phyloP scores from a whole-genome alignment of 345 rosid genomes.

The Eucalyptus rudis region DNA sequence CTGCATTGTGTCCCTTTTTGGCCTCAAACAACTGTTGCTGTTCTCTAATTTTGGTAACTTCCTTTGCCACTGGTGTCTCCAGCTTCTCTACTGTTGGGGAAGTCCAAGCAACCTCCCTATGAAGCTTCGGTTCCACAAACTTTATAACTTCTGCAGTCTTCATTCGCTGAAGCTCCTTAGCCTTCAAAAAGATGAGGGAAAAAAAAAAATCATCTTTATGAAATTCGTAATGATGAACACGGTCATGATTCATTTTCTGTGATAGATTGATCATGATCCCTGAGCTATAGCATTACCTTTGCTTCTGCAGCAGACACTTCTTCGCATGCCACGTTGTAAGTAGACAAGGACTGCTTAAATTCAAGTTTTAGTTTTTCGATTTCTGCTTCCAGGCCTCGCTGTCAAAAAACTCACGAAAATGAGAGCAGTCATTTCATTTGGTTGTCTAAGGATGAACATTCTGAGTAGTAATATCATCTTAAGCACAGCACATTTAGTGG shows the following conservation, averaged over 20 bases:
- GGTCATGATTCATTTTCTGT: not conserved
- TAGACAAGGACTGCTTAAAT: conserved; percentile 27
- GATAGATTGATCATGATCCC: not conserved
- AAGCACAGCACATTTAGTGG: not conserved
- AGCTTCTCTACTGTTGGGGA: conserved; percentile 29
- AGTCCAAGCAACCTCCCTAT: conserved; percentile 24
- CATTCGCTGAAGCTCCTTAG: conserved; percentile 14
- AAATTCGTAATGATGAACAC: not conserved
- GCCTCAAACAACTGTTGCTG: conserved; percentile 28
- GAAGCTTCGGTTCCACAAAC: conserved; percentile 19
- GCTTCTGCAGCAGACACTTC: conserved; percentile 17
- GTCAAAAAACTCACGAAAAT: not conserved
- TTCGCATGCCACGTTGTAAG: conserved; percentile 23
- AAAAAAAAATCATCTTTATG: not conserved
- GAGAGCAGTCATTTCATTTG: not conserved
- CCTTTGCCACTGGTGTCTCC: conserved; percentile 20
- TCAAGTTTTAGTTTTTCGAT: conserved; percentile 45
- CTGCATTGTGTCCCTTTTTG: not conserved
- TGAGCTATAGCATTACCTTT: conserved; percentile 22
- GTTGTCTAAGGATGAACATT: not conserved
- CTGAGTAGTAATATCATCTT: not conserved
- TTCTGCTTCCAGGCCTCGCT: conserved; percentile 35
- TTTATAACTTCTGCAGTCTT: conserved; percentile 16
- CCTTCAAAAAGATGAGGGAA: conserved; percentile 9
- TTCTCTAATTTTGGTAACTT: conserved; percentile 23